A percentile compares a stretch with the other conserved stretches of the same genome.
Evolutionary conservation across 2,329 filamentous ascomycete species (phyloP).

Genomic region (Paracorniculantispora psalliotae): DNA sequence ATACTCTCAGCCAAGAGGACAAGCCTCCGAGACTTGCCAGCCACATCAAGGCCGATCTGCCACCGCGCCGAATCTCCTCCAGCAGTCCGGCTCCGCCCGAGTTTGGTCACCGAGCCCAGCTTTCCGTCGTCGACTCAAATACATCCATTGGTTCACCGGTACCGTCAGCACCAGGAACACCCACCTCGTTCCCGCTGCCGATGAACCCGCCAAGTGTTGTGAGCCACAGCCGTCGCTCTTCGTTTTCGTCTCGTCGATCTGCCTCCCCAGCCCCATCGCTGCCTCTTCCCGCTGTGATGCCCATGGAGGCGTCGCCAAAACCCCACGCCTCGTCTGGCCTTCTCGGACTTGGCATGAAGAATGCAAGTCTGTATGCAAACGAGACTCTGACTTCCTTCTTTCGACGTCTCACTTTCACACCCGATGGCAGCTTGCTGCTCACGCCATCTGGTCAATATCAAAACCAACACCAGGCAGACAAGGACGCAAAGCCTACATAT

Average conservation of each 20-base stretch:
- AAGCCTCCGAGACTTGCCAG: slow-evolving; percentile 77
- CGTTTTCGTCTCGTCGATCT: slow-evolving; percentile 82
- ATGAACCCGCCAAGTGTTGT: slow-evolving; percentile 94
- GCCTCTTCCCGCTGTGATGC: slow-evolving; percentile 91
- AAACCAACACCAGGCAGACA: slow-evolving; percentile 60
- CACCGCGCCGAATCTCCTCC: slow-evolving; percentile 81
- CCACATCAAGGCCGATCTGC: slow-evolving; percentile 79
- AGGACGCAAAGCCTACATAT: slow-evolving; percentile 68
- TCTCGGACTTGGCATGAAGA: slow-evolving; percentile 62
- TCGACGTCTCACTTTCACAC: slow-evolving; percentile 85
- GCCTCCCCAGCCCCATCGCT: slow-evolving; percentile 90
- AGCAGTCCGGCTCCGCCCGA: slow-evolving; percentile 90
- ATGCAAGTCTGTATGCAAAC: slow-evolving; percentile 89
- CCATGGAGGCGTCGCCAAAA: slow-evolving; percentile 83
- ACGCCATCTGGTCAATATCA: slow-evolving; percentile 96
- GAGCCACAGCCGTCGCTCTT: slow-evolving; percentile 89
- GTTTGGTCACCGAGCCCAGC: slow-evolving; percentile 60
- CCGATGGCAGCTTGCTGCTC: slow-evolving; percentile 87
- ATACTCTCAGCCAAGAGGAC: slow-evolving; percentile 64
- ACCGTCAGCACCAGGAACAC: slow-evolving; percentile 89
- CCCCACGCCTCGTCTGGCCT: slow-evolving; percentile 54
- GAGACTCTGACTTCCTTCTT: slow-evolving; percentile 98
- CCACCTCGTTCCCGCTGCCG: slow-evolving; percentile 79
- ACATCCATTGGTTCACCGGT: slow-evolving; percentile 70
- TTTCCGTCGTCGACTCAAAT: slow-evolving; percentile 49